These are phyloP conservation scores for Alloteropsis angusta DNA, from an alignment of 202 grass and related monocot genomes.

Conservation along the genomic window DNA sequence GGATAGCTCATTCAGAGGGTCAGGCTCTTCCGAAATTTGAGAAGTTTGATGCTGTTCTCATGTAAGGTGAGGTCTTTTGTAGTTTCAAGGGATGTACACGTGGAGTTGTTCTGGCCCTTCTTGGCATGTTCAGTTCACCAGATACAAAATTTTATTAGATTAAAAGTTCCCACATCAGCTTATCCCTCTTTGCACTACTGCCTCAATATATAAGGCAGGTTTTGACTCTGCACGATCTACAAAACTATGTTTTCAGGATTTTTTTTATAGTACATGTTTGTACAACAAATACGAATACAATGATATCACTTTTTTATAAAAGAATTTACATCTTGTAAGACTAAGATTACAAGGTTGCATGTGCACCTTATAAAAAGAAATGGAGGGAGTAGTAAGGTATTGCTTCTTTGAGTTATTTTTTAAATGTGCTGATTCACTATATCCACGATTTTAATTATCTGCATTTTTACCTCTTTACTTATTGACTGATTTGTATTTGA, in stretches of 20 bases:
- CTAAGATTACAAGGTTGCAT: neutral
- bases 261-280: neutral
- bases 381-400: neutral
- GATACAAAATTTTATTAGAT: neutral
- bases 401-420: neutral
- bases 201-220: neutral
- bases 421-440: neutral
- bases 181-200: neutral
- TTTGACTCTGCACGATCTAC: neutral
- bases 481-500: neutral
- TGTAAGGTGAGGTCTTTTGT: conserved; percentile 31
- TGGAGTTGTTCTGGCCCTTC: neutral
- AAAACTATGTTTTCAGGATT: neutral
- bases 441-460: conserved; percentile 16
- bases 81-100: neutral
- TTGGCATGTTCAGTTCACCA: neutral
- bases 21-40: conserved; percentile 40
- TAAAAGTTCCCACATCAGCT: neutral
- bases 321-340: no score
- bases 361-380: neutral
- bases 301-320: no score
- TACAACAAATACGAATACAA: neutral
- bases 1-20: conserved; percentile 58
- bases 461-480: conserved; percentile 12
- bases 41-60: conserved; percentile 50